phyloP scores from a whole-genome alignment of 1,284 basidiomycete species.

The Boletus smithii region DNA sequence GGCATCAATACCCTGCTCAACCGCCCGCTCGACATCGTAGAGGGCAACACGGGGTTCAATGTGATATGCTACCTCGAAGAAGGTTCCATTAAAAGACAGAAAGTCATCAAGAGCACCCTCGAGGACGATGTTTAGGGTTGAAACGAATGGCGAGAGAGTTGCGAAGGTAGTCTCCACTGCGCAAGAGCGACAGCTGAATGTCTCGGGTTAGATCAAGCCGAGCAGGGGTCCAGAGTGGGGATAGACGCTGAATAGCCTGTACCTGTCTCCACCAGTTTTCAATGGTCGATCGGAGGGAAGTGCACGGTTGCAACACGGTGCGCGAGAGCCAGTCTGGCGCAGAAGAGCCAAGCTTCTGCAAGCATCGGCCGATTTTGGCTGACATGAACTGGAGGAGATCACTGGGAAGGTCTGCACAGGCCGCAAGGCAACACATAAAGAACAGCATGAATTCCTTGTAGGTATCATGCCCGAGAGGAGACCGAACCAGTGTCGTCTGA shows the following conservation, averaged over 20 bases:
- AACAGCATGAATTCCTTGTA: too few relatives aligned
- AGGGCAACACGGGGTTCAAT: background rate
- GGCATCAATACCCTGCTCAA: too few relatives aligned
- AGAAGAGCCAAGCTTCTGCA: constrained; percentile 40
- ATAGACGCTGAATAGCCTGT: constrained; percentile 9
- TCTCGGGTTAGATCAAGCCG: constrained; percentile 14
- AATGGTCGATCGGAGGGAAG: background rate
- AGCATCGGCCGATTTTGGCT: constrained; percentile 20
- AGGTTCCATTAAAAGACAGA: background rate
- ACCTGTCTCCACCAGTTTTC: constrained; percentile 10
- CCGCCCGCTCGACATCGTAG: too few relatives aligned
- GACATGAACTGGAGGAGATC: constrained; percentile 21
- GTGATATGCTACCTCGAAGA: background rate
- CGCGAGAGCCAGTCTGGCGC: constrained; percentile 4
- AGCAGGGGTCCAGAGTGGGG: constrained; percentile 25
- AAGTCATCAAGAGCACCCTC: too few relatives aligned
- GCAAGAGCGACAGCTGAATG: too few relatives aligned
- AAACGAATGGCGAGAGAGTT: background rate
- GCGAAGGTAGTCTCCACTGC: background rate
- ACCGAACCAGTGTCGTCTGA: too few relatives aligned
- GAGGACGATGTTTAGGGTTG: too few relatives aligned
- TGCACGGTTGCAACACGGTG: background rate
- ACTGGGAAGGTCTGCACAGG: constrained; percentile 21
- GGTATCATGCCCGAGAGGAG: too few relatives aligned
- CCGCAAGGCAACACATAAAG: too few relatives aligned